phyloP scores from a whole-genome alignment of 2,329 filamentous ascomycete species.

The Penicillium griseofulvum region DNA sequence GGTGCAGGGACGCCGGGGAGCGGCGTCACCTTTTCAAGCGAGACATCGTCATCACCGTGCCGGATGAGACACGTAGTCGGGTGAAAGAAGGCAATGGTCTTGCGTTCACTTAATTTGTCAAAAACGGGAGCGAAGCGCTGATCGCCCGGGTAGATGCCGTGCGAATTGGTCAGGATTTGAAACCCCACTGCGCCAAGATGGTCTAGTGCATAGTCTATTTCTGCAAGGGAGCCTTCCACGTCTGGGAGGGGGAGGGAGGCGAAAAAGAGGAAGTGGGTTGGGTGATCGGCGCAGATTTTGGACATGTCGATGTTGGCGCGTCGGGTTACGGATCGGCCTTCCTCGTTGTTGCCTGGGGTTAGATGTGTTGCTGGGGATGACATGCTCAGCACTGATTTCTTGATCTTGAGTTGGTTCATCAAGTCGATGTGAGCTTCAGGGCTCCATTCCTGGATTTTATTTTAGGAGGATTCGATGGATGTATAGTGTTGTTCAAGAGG shows the following conservation, averaged over 20 bases:
- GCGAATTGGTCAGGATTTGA: slow-evolving; percentile 52
- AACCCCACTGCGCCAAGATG: slow-evolving; percentile 52
- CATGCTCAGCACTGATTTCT: slow-evolving; percentile 55
- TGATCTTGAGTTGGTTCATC: slow-evolving; percentile 52
- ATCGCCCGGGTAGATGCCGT: slow-evolving; percentile 55
- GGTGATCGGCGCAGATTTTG: slow-evolving; percentile 25
- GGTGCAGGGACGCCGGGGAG: slow-evolving; percentile 20
- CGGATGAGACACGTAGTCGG: slow-evolving; percentile 42
- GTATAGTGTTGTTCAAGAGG: neutral
- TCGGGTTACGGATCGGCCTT: slow-evolving; percentile 41
- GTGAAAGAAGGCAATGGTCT: slow-evolving; percentile 55
- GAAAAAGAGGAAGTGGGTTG: slow-evolving; percentile 51
- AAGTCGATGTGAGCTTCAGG: slow-evolving; percentile 48
- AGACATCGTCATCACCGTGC: neutral
- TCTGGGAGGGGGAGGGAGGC: slow-evolving; percentile 55
- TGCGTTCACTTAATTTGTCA: slow-evolving; percentile 46
- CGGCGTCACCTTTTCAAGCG: slow-evolving; percentile 12
- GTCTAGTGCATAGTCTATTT: slow-evolving; percentile 47
- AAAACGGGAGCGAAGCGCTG: slow-evolving; percentile 48
- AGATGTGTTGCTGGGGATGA: slow-evolving; percentile 55
- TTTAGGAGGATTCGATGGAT: neutral
- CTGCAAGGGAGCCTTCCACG: slow-evolving; percentile 46
- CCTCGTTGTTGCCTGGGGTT: slow-evolving; percentile 35
- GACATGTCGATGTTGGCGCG: slow-evolving; percentile 32
- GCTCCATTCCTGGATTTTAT: slow-evolving; percentile 42